Evolutionary conservation across 176 grass and related monocot species (phyloP).

Genomic region (Carex scoparia): DNA sequence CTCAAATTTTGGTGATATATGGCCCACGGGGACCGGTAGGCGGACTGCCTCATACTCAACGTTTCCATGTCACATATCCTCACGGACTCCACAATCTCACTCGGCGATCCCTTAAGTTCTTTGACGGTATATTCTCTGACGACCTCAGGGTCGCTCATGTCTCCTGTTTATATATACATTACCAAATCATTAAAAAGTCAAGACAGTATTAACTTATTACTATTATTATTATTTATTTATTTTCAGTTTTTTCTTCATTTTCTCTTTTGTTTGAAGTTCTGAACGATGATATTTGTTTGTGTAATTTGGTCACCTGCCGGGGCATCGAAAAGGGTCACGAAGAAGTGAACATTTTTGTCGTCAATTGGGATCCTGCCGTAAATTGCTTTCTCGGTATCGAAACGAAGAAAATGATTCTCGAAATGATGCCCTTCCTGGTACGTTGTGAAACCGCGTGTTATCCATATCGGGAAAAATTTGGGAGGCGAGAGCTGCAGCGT

Average conservation of each 20-base stretch:
- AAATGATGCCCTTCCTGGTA: conserved; percentile 24
- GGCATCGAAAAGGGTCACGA: background rate
- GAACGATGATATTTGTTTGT: background rate
- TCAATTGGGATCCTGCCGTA: conserved; percentile 33
- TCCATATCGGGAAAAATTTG: conserved; percentile 6
- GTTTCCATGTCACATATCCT: conserved; percentile 13
- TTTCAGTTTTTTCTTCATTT: background rate
- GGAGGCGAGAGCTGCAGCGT: conserved; percentile 19
- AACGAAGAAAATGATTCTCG: background rate
- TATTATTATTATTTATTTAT: no score
- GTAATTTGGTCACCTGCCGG: background rate
- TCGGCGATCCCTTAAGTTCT: conserved; percentile 17
- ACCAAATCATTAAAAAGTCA: background rate
- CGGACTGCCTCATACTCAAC: conserved; percentile 12
- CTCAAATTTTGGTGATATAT: conserved; percentile 12
- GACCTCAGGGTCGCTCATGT: background rate
- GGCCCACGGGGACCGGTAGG: conserved; percentile 42
- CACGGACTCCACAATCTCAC: conserved; percentile 30
- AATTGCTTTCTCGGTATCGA: background rate
- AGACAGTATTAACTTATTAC: background rate
- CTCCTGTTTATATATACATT: background rate
- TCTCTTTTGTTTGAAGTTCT: background rate
- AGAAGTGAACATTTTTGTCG: conserved; percentile 20
- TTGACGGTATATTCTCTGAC: conserved; percentile 6
- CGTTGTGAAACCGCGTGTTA: conserved; percentile 24